Percentiles rank a stretch among this genome's conserved stretches.
phyloP scores from a whole-genome alignment of 768 basidiomycete species.

The Kwoniella dejecticola region DNA sequence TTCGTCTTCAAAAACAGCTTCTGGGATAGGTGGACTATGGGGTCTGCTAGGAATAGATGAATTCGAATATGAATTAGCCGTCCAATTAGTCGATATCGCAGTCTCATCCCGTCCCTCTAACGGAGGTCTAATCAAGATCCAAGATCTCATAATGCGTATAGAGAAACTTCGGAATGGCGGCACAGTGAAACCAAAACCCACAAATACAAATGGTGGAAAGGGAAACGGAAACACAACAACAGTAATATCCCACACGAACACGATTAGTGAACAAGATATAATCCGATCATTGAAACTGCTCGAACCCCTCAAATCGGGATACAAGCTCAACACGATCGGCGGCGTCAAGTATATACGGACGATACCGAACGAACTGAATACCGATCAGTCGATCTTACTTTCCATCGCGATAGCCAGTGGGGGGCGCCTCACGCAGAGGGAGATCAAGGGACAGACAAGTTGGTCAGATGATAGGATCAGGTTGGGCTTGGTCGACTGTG shows the following conservation, averaged over 20 bases:
- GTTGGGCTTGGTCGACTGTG: constrained; percentile 83
- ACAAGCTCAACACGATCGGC: constrained; percentile 74
- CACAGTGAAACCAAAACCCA: neutral
- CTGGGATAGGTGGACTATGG: constrained; percentile 55
- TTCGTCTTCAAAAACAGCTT: constrained; percentile 42
- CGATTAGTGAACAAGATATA: constrained; percentile 86
- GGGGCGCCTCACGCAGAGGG: constrained; percentile 70
- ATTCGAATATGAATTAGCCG: constrained; percentile 93
- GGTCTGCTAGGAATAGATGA: constrained; percentile 70
- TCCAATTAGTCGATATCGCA: constrained; percentile 75
- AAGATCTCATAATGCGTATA: constrained; percentile 77
- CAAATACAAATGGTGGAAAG: too few species aligned
- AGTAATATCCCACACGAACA: constrained; percentile 29
- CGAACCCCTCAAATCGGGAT: constrained; percentile 86
- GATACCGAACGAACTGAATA: constrained; percentile 85
- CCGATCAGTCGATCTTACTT: constrained; percentile 76
- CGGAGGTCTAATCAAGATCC: constrained; percentile 88
- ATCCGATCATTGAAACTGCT: constrained; percentile 80
- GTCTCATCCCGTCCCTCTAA: constrained; percentile 61
- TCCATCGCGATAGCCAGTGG: constrained; percentile 61
- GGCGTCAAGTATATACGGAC: constrained; percentile 64
- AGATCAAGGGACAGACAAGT: constrained; percentile 63
- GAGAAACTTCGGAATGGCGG: constrained; percentile 68
- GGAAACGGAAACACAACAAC: too few species aligned
- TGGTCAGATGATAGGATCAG: constrained; percentile 80